Base-by-base conservation (phyloP, 2,329 filamentous ascomycete species). In the Nothopassalora personata region DNA sequence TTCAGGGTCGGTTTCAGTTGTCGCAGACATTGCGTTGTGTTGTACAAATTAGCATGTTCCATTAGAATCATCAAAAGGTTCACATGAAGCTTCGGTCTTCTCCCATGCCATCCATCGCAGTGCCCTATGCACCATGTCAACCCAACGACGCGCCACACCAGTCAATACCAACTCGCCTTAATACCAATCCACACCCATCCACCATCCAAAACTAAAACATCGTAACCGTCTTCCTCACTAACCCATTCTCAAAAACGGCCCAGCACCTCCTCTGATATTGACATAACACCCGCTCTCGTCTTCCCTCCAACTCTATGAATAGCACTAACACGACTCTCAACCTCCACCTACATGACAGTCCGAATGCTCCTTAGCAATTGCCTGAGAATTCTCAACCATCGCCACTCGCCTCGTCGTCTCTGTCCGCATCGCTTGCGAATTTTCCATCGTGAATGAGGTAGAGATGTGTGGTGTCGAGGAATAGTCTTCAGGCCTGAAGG, bases 41-140 rank as follows among this genome's bases (percentile, higher is more conserved):
- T 45, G 52, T 45, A 46, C 52, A 54, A 36, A 53, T 53, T 53
- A 43, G 13, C 39, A 43, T 43, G 39, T 43, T 43, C 39, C 39
- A 43, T 43, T 15, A 43, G 39, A 43, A 43, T 18, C 39, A 43
- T 43, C 39, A 43, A 1, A 8, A 43, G 39, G 39, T 43, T 43
- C 39, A 43, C 15, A n/a, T n/a, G 23, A 23, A 30, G 45, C 23
- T 50, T 56, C 31, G 39, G 15, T 43, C 39, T 43, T 43, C 39
- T n/a, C 13, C 11, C 39, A 43, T 43, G 13, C 39, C 39, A 5
- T 43, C 39, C 18, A 43, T 43, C n/a, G 39, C 39, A 43, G 13
- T 43, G n/a, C 39, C 13, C 39, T 43, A 23, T 23, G 23, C 23
- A 23, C 23, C 1, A 23, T 23, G 1, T 23, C 23, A 23, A 23